Conservation (phyloP, 225 moss, liverwort and hornwort genomes). For the Polytrichum formosum region DNA sequence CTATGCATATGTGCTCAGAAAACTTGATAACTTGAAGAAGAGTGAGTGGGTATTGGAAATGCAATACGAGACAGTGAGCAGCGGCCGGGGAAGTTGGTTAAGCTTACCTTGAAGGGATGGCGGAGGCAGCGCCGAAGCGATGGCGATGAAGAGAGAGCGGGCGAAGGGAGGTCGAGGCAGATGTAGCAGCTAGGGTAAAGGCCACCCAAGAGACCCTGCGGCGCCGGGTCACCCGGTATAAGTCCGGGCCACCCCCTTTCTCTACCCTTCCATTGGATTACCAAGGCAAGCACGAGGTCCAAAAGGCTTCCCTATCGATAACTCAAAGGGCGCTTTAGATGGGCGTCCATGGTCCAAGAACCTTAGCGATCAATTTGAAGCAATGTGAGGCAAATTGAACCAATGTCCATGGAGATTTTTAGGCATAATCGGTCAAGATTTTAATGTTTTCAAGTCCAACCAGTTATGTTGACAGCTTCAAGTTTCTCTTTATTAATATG, state of each 20-base stretch:
- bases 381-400: no score
- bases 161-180: neutral
- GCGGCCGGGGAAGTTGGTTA: neutral
- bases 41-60: neutral
- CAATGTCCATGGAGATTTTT: no score
- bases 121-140: neutral
- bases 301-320: no score
- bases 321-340: no score
- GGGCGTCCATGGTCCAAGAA: no score
- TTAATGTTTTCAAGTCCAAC: no score
- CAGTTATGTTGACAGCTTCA: no score
- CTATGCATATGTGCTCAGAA: neutral
- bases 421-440: no score
- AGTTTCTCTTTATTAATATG: no score
- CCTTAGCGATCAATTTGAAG: no score
- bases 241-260: no score
- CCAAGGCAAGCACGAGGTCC: neutral
- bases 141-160: neutral
- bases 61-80: neutral
- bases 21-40: neutral
- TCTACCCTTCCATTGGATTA: neutral
- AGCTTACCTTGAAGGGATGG: slow-evolving; percentile 1
- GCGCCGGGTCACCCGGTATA: neutral
- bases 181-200: neutral
- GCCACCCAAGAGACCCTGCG: neutral